These are phyloP conservation scores for Dendrothele bispora DNA, from an alignment of 768 basidiomycete species.

Conservation along the genomic window DNA sequence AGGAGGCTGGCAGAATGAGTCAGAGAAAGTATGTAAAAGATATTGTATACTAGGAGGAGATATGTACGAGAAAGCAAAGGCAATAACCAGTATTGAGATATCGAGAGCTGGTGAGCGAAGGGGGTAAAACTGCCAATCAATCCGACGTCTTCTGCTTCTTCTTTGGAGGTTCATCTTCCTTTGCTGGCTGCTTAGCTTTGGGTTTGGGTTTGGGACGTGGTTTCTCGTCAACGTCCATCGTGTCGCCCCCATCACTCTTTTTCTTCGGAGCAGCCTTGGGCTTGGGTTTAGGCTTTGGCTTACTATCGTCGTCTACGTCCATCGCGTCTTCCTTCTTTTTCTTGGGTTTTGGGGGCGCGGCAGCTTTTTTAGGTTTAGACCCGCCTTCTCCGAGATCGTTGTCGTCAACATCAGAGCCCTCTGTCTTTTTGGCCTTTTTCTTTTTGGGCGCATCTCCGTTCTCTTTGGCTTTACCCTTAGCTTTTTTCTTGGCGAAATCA, in stretches of 20 bases:
- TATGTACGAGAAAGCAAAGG: too few species aligned
- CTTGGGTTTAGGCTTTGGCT: conserved; percentile 46
- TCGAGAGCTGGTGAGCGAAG: background rate
- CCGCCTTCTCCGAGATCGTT: conserved; percentile 35
- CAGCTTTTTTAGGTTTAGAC: conserved; percentile 35
- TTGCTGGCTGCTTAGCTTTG: conserved; percentile 41
- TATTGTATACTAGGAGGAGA: too few species aligned
- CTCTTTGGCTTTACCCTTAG: conserved; percentile 42
- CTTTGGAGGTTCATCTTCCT: conserved; percentile 59
- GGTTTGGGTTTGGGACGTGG: conserved; percentile 44
- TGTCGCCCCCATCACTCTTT: conserved; percentile 63
- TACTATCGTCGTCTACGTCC: conserved; percentile 36
- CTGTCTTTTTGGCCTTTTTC: conserved; percentile 24
- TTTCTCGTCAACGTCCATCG: conserved; percentile 48
- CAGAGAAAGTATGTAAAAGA: too few species aligned
- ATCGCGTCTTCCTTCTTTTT: conserved; percentile 34
- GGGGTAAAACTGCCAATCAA: conserved; percentile 21
- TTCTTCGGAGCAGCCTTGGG: conserved; percentile 43
- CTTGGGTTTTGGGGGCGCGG: conserved; percentile 47
- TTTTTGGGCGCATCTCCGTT: conserved; percentile 33
- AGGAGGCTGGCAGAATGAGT: too few species aligned
- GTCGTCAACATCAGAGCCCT: conserved; percentile 39
- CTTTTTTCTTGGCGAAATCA: conserved; percentile 47
- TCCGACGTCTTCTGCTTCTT: conserved; percentile 70
- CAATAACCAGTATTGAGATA: too few species aligned